Conservation (phyloP, 2,329 filamentous ascomycete genomes). For the Ophiostoma triangulosporum region DNA sequence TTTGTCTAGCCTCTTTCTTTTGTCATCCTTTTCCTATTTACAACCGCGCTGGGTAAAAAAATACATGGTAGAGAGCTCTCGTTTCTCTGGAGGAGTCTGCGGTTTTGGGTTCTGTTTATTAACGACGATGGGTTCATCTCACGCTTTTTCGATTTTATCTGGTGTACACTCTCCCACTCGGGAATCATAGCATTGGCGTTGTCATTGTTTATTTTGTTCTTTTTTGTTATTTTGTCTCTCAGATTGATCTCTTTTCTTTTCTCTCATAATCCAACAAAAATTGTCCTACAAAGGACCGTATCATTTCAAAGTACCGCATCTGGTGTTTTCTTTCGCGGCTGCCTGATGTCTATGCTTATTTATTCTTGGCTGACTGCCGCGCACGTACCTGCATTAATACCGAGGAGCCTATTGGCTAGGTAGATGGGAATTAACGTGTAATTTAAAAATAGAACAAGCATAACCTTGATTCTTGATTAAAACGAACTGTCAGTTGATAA, state of each 20-base stretch:
- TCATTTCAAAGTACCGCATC: too few species aligned
- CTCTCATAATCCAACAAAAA: not conserved
- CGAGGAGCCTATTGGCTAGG: not conserved
- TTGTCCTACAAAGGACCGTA: too few species aligned
- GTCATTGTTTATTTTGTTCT: not conserved
- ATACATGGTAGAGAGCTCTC: not conserved
- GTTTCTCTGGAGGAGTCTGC: not conserved
- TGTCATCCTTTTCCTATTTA: not conserved
- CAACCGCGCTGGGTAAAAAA: not conserved
- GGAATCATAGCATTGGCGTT: not conserved
- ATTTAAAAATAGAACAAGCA: too few species aligned
- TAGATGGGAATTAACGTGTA: not conserved
- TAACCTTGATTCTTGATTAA: not conserved
- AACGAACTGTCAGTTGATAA: not conserved
- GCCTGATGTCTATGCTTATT: not conserved
- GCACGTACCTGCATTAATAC: not conserved
- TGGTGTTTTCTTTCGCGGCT: not conserved
- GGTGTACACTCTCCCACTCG: not conserved
- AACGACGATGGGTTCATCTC: not conserved
- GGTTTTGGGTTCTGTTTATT: not conserved
- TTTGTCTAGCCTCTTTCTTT: not conserved
- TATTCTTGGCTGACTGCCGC: not conserved
- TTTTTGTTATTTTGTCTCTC: too few species aligned
- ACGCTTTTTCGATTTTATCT: not conserved
- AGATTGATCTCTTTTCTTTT: not conserved